These are phyloP conservation scores for Talaromyces marneffei DNA, from an alignment of 2,329 filamentous ascomycete genomes.

Conservation along the genomic window DNA sequence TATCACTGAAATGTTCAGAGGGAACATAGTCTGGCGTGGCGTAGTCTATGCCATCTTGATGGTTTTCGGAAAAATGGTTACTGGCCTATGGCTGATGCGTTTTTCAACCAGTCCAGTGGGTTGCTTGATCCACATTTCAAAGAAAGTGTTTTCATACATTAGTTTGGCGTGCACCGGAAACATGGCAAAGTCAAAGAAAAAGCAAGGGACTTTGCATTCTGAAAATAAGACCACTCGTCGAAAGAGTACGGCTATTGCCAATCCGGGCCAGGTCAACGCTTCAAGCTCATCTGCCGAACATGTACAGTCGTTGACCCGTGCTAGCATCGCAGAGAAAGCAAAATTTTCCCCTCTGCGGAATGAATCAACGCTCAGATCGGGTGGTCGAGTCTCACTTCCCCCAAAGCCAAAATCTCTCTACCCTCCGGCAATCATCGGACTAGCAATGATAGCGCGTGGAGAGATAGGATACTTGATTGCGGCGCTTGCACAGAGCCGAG, in stretches of 20 bases:
- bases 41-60: slow-evolving; percentile 68
- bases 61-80: slow-evolving; percentile 55
- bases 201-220: background rate
- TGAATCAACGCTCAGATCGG: slow-evolving; percentile 1
- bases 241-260: background rate
- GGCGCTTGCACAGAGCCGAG: slow-evolving; percentile 55
- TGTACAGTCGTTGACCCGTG: background rate
- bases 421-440: slow-evolving; percentile 60
- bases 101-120: slow-evolving; percentile 20
- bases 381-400: slow-evolving; percentile 16
- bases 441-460: slow-evolving; percentile 69
- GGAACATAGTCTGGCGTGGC: slow-evolving; percentile 63
- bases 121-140: background rate
- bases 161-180: background rate
- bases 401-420: slow-evolving; percentile 58
- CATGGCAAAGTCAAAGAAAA: background rate
- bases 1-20: slow-evolving; percentile 62
- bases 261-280: slow-evolving; percentile 7
- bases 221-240: background rate
- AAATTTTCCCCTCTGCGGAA: background rate
- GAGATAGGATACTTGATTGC: slow-evolving; percentile 76
- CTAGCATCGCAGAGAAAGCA: slow-evolving; percentile 15
- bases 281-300: background rate
- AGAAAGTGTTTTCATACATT: background rate
- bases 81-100: slow-evolving; percentile 54